These are phyloP conservation scores for Diaporthe caulivora DNA, from an alignment of 2,329 filamentous ascomycete species.

Conservation along the genomic window DNA sequence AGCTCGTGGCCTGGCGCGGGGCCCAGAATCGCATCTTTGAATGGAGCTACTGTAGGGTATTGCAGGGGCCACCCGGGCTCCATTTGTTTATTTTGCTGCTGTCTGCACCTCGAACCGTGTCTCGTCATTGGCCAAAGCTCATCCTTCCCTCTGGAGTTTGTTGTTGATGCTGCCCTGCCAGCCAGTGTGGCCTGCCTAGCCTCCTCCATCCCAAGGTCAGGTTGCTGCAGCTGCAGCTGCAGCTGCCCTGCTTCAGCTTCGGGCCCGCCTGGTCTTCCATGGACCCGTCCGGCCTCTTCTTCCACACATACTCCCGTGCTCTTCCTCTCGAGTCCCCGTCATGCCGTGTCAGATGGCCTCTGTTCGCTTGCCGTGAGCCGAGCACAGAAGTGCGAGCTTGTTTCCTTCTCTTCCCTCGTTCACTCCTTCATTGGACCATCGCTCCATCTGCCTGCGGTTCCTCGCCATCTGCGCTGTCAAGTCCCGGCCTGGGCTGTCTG, in stretches of 20 bases:
- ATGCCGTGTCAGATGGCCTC: conserved; percentile 12
- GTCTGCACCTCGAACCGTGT: neutral
- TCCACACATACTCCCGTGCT: neutral
- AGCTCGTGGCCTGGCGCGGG: neutral
- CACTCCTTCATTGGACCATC: neutral
- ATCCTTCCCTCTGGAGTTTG: neutral
- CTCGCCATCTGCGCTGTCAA: conserved; percentile 19
- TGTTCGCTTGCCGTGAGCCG: conserved; percentile 28
- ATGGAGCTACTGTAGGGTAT: conserved; percentile 18
- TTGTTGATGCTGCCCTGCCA: conserved; percentile 25
- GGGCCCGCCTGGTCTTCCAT: neutral
- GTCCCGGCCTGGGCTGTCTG: neutral
- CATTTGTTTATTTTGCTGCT: conserved; percentile 33
- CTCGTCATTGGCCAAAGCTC: conserved; percentile 30
- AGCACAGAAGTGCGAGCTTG: conserved; percentile 13
- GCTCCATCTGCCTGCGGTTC: conserved; percentile 8
- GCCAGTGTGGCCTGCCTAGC: conserved; percentile 14
- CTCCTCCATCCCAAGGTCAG: too few relatives aligned
- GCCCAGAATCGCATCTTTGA: conserved; percentile 25
- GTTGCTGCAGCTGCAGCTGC: conserved; percentile 28
- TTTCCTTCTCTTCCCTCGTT: conserved; percentile 1
- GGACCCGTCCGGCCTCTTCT: neutral
- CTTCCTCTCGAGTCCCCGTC: conserved; percentile 2
- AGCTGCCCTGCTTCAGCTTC: neutral
- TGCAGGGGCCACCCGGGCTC: conserved; percentile 25